Conservation (phyloP, 768 basidiomycete genomes). For the Suillus weaverae region DNA sequence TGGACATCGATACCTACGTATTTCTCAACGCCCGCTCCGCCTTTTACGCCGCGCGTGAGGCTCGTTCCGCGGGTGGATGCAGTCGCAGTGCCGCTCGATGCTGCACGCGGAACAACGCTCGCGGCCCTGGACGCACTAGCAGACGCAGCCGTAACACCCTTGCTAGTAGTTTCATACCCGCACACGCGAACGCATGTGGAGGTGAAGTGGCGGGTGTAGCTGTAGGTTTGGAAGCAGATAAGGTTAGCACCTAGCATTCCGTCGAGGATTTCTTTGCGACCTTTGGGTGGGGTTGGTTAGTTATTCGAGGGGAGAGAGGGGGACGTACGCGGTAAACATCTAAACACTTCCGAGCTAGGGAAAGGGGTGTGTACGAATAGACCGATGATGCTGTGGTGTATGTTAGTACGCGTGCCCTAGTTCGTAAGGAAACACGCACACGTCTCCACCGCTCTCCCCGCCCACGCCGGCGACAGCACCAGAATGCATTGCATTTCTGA, state of each 20-base stretch:
- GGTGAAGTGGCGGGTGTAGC: slow-evolving; percentile 92
- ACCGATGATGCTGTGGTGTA: slow-evolving; percentile 57
- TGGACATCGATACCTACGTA: slow-evolving; percentile 71
- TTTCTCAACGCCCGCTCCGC: slow-evolving; percentile 19
- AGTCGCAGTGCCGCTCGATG: not conserved
- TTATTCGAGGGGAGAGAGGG: not conserved
- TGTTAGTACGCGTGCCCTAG: not conserved
- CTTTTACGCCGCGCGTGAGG: slow-evolving; percentile 9
- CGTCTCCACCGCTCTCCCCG: slow-evolving; percentile 29
- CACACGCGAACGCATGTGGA: slow-evolving; percentile 95
- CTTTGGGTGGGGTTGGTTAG: slow-evolving; percentile 31
- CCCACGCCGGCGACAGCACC: not conserved
- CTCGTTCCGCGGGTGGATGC: slow-evolving; percentile 4
- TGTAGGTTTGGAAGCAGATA: slow-evolving; percentile 97
- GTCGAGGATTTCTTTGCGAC: slow-evolving; percentile 90
- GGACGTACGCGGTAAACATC: slow-evolving; percentile 81
- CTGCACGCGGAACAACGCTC: slow-evolving; percentile 7
- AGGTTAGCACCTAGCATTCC: slow-evolving; percentile 98
- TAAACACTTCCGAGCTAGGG: slow-evolving; percentile 95
- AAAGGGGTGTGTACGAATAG: slow-evolving; percentile 98
- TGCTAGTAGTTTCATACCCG: slow-evolving; percentile 78
- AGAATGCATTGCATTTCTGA: slow-evolving; percentile 60
- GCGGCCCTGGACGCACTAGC: not conserved
- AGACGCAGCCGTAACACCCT: slow-evolving; percentile 6
- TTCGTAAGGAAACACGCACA: slow-evolving; percentile 15